phyloP scores from a whole-genome alignment of 768 basidiomycete genomes.

The Boletus pseudopeckii region DNA sequence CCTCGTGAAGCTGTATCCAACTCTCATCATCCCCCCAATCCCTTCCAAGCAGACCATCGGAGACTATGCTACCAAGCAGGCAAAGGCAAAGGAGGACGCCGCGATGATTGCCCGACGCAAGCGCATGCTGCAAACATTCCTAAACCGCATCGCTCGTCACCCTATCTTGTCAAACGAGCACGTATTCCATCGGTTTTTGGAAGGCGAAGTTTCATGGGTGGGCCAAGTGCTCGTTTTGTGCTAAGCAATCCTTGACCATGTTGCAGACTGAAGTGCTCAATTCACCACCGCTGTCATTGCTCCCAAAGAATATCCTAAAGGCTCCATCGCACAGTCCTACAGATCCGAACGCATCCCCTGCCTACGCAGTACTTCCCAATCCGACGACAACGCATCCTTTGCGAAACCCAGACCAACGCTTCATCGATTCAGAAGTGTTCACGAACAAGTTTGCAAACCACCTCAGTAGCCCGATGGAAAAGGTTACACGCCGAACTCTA shows the following conservation, averaged over 20 bases:
- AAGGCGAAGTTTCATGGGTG: slow-evolving; percentile 96
- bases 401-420: slow-evolving; percentile 91
- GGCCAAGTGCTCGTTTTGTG: slow-evolving; percentile 21
- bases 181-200: slow-evolving; percentile 93
- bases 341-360: slow-evolving; percentile 63
- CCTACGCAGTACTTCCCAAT: slow-evolving; percentile 83
- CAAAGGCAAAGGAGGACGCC: slow-evolving; percentile 94
- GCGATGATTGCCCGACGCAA: slow-evolving; percentile 88
- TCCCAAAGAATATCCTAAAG: slow-evolving; percentile 95
- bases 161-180: slow-evolving; percentile 96
- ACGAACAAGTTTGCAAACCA: slow-evolving; percentile 95
- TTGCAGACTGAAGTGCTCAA: slow-evolving; percentile 83
- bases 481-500: slow-evolving; percentile 85
- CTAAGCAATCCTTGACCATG: slow-evolving; percentile 4
- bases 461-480: slow-evolving; percentile 90
- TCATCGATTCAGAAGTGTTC: slow-evolving; percentile 93
- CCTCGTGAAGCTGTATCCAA: slow-evolving; percentile 88
- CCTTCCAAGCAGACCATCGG: slow-evolving; percentile 94
- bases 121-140: slow-evolving; percentile 92
- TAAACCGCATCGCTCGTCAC: slow-evolving; percentile 85
- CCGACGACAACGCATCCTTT: slow-evolving; percentile 87
- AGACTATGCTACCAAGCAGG: slow-evolving; percentile 96
- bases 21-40: slow-evolving; percentile 94
- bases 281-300: slow-evolving; percentile 83
- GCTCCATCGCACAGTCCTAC: slow-evolving; percentile 95